Percentiles rank a stretch among this genome's conserved stretches.
phyloP scores from a whole-genome alignment of 352 stramenopile species.

The Blastocystis sp. region DNA sequence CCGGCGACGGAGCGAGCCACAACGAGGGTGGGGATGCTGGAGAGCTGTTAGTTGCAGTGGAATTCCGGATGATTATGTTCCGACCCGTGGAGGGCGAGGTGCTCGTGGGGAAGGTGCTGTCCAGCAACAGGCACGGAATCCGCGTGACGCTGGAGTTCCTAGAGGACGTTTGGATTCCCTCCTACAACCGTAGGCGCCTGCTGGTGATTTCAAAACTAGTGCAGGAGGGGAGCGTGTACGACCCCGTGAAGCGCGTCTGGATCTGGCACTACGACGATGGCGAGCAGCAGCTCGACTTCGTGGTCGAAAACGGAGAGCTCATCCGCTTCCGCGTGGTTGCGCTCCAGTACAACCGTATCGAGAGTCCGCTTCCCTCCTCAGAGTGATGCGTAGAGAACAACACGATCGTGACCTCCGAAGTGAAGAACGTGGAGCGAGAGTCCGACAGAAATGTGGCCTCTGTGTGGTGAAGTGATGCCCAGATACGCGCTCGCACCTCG shows the following conservation, averaged over 20 bases:
- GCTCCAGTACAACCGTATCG: slow-evolving; percentile 62
- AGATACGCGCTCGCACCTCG: slow-evolving; percentile 35
- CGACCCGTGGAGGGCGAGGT: slow-evolving; percentile 82
- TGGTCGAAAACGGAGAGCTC: slow-evolving; percentile 43
- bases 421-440: slow-evolving; percentile 51
- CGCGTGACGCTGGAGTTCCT: slow-evolving; percentile 73
- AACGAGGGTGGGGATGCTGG: slow-evolving; percentile 75
- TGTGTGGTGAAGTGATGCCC: not conserved
- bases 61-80: slow-evolving; percentile 85
- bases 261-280: slow-evolving; percentile 67
- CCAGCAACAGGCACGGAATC: slow-evolving; percentile 83
- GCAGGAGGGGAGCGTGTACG: slow-evolving; percentile 56
- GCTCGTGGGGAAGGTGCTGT: slow-evolving; percentile 82
- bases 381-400: slow-evolving; percentile 48
- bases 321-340: slow-evolving; percentile 58
- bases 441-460: not conserved
- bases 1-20: slow-evolving; percentile 81
- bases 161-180: slow-evolving; percentile 70
- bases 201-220: not conserved
- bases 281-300: slow-evolving; percentile 63
- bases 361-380: not conserved
- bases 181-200: slow-evolving; percentile 41
- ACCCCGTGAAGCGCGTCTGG: slow-evolving; percentile 53
- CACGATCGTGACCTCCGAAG: slow-evolving; percentile 57
- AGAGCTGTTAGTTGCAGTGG: slow-evolving; percentile 73